phyloP scores from a whole-genome alignment of 352 stramenopile species.

The Bremia lactucae region DNA sequence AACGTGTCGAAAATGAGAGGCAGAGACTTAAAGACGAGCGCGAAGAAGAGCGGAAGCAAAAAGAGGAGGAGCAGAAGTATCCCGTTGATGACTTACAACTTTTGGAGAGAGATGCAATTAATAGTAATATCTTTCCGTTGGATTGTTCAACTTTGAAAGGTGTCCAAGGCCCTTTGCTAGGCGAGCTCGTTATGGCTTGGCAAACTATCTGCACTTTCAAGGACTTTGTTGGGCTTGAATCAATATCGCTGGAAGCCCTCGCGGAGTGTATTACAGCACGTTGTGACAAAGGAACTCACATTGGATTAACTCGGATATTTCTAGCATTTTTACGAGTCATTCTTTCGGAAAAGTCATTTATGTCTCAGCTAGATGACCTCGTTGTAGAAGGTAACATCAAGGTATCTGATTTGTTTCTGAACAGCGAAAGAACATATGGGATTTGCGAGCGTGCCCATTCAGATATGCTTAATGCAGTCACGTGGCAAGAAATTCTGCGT shows the following conservation, averaged over 20 bases:
- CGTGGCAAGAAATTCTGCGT: slow-evolving; percentile 77
- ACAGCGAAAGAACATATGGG: slow-evolving; percentile 59
- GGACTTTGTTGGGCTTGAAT: slow-evolving; percentile 48
- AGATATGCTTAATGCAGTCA: slow-evolving; percentile 72
- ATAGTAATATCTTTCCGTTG: slow-evolving; percentile 28
- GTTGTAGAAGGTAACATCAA: slow-evolving; percentile 76
- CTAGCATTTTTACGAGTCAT: slow-evolving; percentile 62
- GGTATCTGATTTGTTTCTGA: slow-evolving; percentile 67
- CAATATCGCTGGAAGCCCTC: slow-evolving; percentile 52
- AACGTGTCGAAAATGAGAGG: slow-evolving; percentile 34
- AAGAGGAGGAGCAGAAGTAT: slow-evolving; percentile 54
- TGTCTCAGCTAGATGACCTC: slow-evolving; percentile 60
- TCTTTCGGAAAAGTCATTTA: slow-evolving; percentile 70
- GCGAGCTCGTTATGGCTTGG: slow-evolving; percentile 71
- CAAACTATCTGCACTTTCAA: slow-evolving; percentile 72
- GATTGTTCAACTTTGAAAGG: slow-evolving; percentile 29
- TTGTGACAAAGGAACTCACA: slow-evolving; percentile 31
- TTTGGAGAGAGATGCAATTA: slow-evolving; percentile 27
- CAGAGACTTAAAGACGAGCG: slow-evolving; percentile 39
- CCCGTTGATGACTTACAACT: slow-evolving; percentile 65
- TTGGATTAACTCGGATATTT: slow-evolving; percentile 56
- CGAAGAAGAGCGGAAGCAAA: slow-evolving; percentile 49
- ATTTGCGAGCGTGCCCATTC: slow-evolving; percentile 55
- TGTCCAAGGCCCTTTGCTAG: slow-evolving; percentile 45
- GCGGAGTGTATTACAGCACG: slow-evolving; percentile 37